Evolutionary conservation across 306 rosid genomes (phyloP).

Genomic region (Lathyrus sativus): DNA sequence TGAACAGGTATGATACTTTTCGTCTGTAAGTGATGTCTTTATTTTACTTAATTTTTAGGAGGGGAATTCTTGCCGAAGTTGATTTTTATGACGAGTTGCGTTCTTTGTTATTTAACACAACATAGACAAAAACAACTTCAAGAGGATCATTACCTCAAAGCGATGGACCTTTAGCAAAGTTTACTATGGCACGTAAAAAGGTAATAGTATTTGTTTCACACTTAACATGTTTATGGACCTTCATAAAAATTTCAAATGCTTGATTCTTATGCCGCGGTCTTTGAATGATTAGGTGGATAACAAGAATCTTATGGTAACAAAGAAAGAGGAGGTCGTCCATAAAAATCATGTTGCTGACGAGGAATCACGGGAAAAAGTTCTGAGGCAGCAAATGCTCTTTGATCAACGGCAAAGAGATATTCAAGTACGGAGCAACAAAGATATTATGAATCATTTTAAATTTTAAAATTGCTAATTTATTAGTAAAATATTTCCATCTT

Average conservation of each 20-base stretch:
- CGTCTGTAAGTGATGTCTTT: constrained; percentile 2
- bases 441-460: constrained; percentile 15
- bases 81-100: constrained; percentile 19
- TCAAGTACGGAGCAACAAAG: constrained; percentile 51
- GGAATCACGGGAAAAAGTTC: constrained; percentile 54
- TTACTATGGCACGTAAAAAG: constrained; percentile 53
- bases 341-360: constrained; percentile 51
- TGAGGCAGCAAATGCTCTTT: constrained; percentile 65
- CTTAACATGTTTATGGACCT: constrained; percentile 26
- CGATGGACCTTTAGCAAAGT: constrained; percentile 52
- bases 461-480: not conserved
- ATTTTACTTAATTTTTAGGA: not conserved
- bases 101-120: constrained; percentile 27
- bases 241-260: constrained; percentile 18
- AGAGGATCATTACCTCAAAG: constrained; percentile 50
- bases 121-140: constrained; percentile 54
- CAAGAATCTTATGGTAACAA: constrained; percentile 43
- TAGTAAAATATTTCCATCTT: constrained; percentile 25
- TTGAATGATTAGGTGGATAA: constrained; percentile 47
- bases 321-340: constrained; percentile 49
- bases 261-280: constrained; percentile 27
- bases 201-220: constrained; percentile 35
- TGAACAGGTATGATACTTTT: constrained; percentile 57
- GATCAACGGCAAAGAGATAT: constrained; percentile 81
- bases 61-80: constrained; percentile 11